Base-by-base conservation (phyloP, 202 grass and related monocot species). In the Zizania palustris region DNA sequence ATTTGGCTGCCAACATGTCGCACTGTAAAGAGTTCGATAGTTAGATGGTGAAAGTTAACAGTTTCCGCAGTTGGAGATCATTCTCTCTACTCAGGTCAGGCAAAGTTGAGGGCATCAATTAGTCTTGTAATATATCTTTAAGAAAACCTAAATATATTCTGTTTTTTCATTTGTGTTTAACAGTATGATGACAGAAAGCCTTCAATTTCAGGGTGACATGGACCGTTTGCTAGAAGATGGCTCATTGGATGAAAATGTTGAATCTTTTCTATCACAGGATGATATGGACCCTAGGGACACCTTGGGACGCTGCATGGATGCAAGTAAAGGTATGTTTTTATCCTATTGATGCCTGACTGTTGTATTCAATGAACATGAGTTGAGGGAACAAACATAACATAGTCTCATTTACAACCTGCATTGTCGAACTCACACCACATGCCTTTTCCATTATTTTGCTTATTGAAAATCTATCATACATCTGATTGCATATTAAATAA, bases 211-310 rank as follows among this genome's bases (percentile, higher is more conserved):
- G 96, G 89, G 82, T 96, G 96, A 93, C 67, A 81, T 99, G 62
- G 96, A 97, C 71, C 91, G 82, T 69, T 93, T 97, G 84, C 79
- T 97, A 66, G 94, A 97, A 72, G 94, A 99, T 82, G 96, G 87
- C 16, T 82, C 93, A 45, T 88, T 99, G 72, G 96, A 99, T 82
- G 96, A 99, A 72, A 99, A 99, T 67, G 96, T 99, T 44, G 96
- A 99, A 83, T 99, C 96, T 65, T 99, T 99, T 89, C 76, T 99
- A 90, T 96, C 96, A 58, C 96, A 93, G 71, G 92, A 99, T 91
- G 92, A 99, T 44, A 85, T 89, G 54, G 96, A 99, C 87, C 90
- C 92, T 57, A 99, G 96, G 76, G 96, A 99, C 56, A 65, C 69
- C 20, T 60, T 93, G 83, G 96, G 92, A 28, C 90, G 90, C 55